These are phyloP conservation scores for Scenedesmus sp. DNA, from an alignment of 163 green algal species.

Conservation along the genomic window DNA sequence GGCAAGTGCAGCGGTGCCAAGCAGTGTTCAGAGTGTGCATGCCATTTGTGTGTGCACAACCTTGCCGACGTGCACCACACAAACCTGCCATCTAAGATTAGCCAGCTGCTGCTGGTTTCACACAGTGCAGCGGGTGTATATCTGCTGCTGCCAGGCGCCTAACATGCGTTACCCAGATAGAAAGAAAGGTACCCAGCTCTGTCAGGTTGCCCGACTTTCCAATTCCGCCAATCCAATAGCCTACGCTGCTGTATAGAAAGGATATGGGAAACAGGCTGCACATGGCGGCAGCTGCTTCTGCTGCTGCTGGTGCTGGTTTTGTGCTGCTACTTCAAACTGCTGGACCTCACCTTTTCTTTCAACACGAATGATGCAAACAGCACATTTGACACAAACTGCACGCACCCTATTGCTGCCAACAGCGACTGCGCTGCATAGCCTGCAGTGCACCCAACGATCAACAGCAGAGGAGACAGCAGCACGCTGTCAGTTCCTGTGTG, in stretches of 20 bases:
- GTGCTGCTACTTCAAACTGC: not conserved
- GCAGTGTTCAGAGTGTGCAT: not conserved
- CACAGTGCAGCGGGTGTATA: too few relatives aligned
- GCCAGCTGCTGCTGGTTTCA: too few relatives aligned
- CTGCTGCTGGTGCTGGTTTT: not conserved
- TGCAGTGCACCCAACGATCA: constrained; percentile 45
- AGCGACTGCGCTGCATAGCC: constrained; percentile 92
- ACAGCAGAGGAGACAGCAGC: not conserved
- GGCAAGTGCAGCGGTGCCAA: not conserved
- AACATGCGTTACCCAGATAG: too few relatives aligned
- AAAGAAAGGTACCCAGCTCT: too few relatives aligned
- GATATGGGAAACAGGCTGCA: not conserved
- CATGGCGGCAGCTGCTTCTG: not conserved
- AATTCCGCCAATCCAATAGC: too few relatives aligned
- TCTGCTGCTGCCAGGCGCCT: too few relatives aligned
- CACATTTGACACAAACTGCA: constrained; percentile 95
- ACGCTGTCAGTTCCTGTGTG: not conserved
- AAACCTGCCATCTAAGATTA: too few relatives aligned
- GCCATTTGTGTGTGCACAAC: too few relatives aligned
- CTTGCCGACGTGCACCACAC: too few relatives aligned
- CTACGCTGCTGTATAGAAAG: too few relatives aligned
- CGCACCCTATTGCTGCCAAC: constrained; percentile 85
- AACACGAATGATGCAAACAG: constrained; percentile 88
- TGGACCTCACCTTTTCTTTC: constrained; percentile 76
- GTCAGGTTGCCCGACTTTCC: too few relatives aligned